phyloP scores from a whole-genome alignment of 208 protist species.

The Trypanosoma mega region DNA sequence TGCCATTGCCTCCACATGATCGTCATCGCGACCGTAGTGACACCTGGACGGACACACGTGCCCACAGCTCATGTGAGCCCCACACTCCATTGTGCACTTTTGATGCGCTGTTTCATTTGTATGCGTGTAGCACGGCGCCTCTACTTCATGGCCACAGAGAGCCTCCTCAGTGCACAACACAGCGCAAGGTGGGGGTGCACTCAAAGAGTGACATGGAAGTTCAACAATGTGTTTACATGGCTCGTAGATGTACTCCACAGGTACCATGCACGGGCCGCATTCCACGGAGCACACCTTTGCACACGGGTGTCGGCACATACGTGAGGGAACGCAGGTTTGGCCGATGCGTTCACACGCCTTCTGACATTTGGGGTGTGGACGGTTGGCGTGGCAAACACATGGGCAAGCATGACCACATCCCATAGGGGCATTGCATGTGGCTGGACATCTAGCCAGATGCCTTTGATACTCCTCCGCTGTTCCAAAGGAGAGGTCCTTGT shows the following conservation, averaged over 20 bases:
- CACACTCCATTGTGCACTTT: slow-evolving; percentile 4
- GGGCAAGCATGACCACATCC: slow-evolving; percentile 7
- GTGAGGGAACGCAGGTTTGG: background rate
- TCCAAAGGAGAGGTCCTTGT: background rate
- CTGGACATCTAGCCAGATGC: background rate
- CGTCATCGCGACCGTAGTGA: slow-evolving; percentile 9
- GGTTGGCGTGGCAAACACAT: slow-evolving; percentile 1
- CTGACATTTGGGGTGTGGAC: background rate
- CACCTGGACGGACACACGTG: slow-evolving; percentile 8
- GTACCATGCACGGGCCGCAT: slow-evolving; percentile 6
- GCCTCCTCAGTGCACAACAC: slow-evolving; percentile 4
- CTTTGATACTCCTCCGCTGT: slow-evolving; percentile 1
- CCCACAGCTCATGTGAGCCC: slow-evolving; percentile 14
- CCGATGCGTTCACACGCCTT: slow-evolving; percentile 2
- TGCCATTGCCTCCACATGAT: background rate
- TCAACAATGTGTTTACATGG: slow-evolving; percentile 1
- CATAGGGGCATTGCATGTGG: background rate
- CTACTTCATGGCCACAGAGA: background rate
- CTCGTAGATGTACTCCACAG: background rate
- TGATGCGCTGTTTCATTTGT: background rate
- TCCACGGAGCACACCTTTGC: slow-evolving; percentile 3
- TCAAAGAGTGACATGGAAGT: background rate
- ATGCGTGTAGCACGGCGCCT: background rate
- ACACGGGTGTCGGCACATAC: slow-evolving; percentile 8
- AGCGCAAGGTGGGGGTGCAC: background rate